phyloP scores from a whole-genome alignment of 148 eudicot genomes.

The Vaccinium myrtillus region DNA sequence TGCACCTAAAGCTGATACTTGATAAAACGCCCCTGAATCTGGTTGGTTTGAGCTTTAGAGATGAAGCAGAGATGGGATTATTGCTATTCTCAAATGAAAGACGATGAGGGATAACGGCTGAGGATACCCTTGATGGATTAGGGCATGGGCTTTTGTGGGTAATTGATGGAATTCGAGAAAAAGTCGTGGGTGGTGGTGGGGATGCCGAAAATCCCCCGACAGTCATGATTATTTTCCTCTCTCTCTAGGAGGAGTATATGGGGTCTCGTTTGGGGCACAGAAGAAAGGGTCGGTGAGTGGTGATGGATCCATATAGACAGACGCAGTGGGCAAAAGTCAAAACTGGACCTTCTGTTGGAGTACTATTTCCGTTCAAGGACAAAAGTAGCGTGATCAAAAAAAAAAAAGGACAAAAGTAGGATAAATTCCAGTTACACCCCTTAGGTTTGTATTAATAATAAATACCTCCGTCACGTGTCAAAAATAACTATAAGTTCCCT shows the following conservation, averaged over 20 bases:
- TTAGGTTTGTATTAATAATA: too few species aligned
- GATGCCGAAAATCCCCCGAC: constrained; percentile 18
- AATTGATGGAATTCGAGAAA: neutral
- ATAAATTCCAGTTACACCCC: too few species aligned
- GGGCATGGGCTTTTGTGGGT: constrained; percentile 11
- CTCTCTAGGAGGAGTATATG: neutral
- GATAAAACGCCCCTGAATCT: neutral
- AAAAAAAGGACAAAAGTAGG: too few species aligned
- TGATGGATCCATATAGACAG: too few species aligned
- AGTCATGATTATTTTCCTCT: neutral
- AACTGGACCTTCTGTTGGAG: too few species aligned
- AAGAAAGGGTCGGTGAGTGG: too few species aligned
- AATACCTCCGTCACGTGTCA: too few species aligned
- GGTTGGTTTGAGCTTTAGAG: neutral
- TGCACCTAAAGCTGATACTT: constrained; percentile 24
- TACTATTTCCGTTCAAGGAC: too few species aligned
- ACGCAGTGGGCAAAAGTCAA: too few species aligned
- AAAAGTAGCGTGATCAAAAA: too few species aligned
- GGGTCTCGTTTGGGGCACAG: too few species aligned
- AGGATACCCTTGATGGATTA: neutral
- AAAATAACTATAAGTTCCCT: too few species aligned
- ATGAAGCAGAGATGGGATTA: constrained; percentile 12
- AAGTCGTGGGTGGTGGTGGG: constrained; percentile 15
- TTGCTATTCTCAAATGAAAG: neutral
- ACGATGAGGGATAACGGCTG: neutral